Evolutionary conservation across 768 basidiomycete genomes (phyloP), one percentile per base, ranked within the genome.

Genomic region (Rhizopogon salebrosus): DNA sequence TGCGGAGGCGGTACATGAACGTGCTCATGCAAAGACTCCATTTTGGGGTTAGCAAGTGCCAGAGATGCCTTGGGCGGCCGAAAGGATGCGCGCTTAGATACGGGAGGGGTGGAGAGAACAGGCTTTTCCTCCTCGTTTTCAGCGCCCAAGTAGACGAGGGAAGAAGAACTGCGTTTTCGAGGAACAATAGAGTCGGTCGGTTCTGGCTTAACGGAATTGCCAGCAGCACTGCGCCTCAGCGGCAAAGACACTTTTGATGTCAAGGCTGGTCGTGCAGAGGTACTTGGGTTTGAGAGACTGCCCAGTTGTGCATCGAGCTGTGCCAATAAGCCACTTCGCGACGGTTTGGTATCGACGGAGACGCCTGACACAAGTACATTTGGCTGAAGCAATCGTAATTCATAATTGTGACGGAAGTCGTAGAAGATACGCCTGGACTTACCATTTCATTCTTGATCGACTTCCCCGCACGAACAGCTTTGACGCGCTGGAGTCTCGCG

Each of bases 141-240:
- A 29, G 49, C 38, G 13, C 42, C 52, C 24, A 51, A 27, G 43
- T 40, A 57, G 38, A 70, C 62, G 11, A 64, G 64, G 14, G 54
- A 50, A 43, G 70, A 69, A 2, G 67, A 70, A 23, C 54, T 56
- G 40, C 75, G 75, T 60, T 78, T 79, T 36, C 60, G 67, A 22
- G 72, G 68, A 40, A 74, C 50, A 22, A 60, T 57, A 24, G 63
- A n/a, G 24, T 71, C 69, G 2, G 54, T 31, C 5, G 59, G 55
- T 53, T 72, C 72, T 5, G 63, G 53, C 46, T 74, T 73, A 42
- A 67, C 58, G 10, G 41, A 31, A 36, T 9, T 48, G 38, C 18
- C 48, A 54, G 43, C 14, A 55, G 55, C 9, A 37, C 45, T n/a
- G 29, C 23, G 24, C 31, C 22, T 51, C 26, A 27, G 29, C 3